These are phyloP conservation scores for Torulaspora maleeae DNA, from an alignment of 805 yeast genomes.

Conservation along the genomic window DNA sequence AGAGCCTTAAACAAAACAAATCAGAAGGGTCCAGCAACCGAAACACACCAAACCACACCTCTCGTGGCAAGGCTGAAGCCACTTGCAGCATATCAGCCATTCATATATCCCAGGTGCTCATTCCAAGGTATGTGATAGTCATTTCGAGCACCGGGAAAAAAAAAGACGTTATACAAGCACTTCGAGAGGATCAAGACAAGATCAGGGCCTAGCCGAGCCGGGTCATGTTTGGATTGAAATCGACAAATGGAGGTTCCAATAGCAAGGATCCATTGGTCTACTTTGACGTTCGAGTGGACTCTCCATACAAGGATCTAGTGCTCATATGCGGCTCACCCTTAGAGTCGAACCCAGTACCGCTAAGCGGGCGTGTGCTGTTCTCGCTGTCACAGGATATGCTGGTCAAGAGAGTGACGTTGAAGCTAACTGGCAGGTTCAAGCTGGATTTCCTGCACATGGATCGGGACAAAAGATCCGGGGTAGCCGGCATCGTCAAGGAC, in stretches of 20 bases:
- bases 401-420: conserved; percentile 56
- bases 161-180: not conserved
- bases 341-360: conserved; percentile 69
- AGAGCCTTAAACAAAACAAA: conserved; percentile 12
- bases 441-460: conserved; percentile 52
- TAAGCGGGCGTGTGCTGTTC: conserved; percentile 70
- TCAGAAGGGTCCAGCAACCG: conserved; percentile 11
- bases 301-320: conserved; percentile 54
- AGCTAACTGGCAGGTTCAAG: conserved; percentile 58
- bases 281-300: conserved; percentile 35
- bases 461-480: conserved; percentile 34
- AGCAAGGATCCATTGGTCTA: conserved; percentile 18
- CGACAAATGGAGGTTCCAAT: conserved; percentile 1
- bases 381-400: conserved; percentile 63
- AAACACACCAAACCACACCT: conserved; percentile 19
- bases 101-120: not conserved
- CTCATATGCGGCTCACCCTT: conserved; percentile 70
- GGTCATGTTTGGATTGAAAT: conserved; percentile 8
- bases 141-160: not conserved
- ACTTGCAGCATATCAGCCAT: not conserved
- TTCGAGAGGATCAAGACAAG: not conserved
- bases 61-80: conserved; percentile 12
- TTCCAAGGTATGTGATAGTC: not conserved
- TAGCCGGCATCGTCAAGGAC: conserved; percentile 42
- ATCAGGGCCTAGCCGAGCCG: not conserved